Percentiles rank a stretch among this genome's conserved stretches.
Conservation (phyloP, 768 basidiomycete species). For the Aureoboletus auriporus region DNA sequence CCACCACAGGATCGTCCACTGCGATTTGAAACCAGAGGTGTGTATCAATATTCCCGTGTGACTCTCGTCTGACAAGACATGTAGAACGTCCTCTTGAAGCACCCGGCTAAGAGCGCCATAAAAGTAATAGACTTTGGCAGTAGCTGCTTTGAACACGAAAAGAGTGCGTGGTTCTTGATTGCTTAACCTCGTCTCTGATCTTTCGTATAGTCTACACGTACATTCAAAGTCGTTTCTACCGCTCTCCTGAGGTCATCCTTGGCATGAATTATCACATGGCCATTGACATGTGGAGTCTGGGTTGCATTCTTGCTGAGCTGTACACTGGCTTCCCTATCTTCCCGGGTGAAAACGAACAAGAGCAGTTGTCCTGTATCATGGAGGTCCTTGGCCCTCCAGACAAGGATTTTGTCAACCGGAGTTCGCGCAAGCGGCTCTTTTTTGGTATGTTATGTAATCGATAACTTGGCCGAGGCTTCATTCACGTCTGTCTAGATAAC, state of each 20-base stretch:
- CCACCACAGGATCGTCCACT: slow-evolving; percentile 96
- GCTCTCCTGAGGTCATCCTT: slow-evolving; percentile 98
- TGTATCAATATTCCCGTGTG: slow-evolving; percentile 14
- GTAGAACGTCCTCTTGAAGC: slow-evolving; percentile 90
- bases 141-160: slow-evolving; percentile 97
- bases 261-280: slow-evolving; percentile 99
- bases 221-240: slow-evolving; percentile 99
- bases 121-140: slow-evolving; percentile 99
- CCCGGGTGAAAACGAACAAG: slow-evolving; percentile 98
- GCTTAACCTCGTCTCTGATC: slow-evolving; percentile 4
- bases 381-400: slow-evolving; percentile 96
- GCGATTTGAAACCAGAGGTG: slow-evolving; percentile 98
- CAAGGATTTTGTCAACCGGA: slow-evolving; percentile 90
- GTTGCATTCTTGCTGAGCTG: slow-evolving; percentile 95
- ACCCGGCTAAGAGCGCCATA: slow-evolving; percentile 93
- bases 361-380: slow-evolving; percentile 98
- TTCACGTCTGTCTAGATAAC: slow-evolving; percentile 55
- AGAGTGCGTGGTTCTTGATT: slow-evolving; percentile 60
- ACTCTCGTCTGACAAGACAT: slow-evolving; percentile 3
- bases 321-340: slow-evolving; percentile 98
- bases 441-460: slow-evolving; percentile 62
- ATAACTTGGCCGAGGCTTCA: neutral
- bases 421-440: slow-evolving; percentile 90
- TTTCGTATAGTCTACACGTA: slow-evolving; percentile 85
- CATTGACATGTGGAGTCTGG: slow-evolving; percentile 99